Evolutionary conservation across 345 rosid species (phyloP).

Genomic region (Eucalyptus erythrocorys): DNA sequence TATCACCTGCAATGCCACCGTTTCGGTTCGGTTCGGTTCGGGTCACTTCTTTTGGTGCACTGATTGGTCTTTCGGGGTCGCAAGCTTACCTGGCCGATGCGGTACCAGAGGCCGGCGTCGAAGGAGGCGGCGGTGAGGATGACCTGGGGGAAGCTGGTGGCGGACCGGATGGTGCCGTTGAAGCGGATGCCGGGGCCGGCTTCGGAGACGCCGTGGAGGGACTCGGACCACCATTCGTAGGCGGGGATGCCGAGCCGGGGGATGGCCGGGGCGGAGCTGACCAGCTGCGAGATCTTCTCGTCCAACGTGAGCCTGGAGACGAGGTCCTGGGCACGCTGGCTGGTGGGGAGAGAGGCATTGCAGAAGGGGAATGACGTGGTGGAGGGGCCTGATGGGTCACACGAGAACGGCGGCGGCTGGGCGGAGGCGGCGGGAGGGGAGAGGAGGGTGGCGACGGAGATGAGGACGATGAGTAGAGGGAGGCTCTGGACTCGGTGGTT

Average conservation of each 20-base stretch:
- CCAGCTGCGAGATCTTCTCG: constrained; percentile 84
- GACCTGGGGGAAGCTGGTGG: constrained; percentile 89
- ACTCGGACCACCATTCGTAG: constrained; percentile 95
- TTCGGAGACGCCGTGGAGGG: constrained; percentile 58
- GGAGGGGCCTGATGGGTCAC: constrained; percentile 34
- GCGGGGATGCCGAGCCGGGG: constrained; percentile 67
- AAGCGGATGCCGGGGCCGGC: constrained; percentile 40
- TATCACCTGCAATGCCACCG: constrained; percentile 12
- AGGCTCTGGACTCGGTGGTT: background rate
- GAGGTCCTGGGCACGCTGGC: constrained; percentile 51
- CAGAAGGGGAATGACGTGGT: constrained; percentile 46
- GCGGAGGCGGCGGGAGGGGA: background rate
- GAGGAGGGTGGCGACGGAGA: background rate
- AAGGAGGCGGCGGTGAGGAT: constrained; percentile 78
- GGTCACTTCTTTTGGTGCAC: background rate
- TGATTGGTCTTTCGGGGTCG: background rate
- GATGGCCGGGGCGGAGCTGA: constrained; percentile 51
- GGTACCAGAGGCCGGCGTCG: constrained; percentile 58
- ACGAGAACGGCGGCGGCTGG: constrained; percentile 39
- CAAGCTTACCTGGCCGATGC: constrained; percentile 54
- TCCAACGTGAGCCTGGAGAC: constrained; percentile 59
- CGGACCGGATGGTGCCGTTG: constrained; percentile 34
- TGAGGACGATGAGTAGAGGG: background rate
- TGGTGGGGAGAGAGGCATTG: constrained; percentile 34
- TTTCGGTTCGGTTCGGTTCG: background rate